Base-by-base conservation (phyloP, 352 stramenopile genomes). In the Phytophthora crassamura region DNA sequence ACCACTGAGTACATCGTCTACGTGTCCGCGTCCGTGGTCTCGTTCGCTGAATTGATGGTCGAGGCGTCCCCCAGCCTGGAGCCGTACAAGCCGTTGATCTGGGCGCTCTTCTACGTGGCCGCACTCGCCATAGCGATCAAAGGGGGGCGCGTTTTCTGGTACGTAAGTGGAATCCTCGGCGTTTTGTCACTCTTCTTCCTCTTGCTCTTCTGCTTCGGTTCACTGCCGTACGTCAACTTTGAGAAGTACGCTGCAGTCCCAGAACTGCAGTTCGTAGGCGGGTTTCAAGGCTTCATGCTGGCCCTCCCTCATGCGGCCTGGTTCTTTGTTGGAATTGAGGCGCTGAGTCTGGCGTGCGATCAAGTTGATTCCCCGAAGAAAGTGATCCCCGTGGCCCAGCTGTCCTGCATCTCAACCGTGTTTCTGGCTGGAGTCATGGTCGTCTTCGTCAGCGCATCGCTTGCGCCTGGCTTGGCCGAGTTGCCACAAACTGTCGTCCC, bases 251-350 rank as follows among this genome's bases (percentile, higher is more conserved):
- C 46, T 12, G 36, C 30, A 7, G 15, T 34, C 11, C 25, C 46
- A 8, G 28, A 59, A 2, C 8, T 47, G 2, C 25, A 47, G 1
- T 67, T 61, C 11, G 40, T 60, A 12, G 54, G 42, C 4, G 49
- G 36, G 6, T 64, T 72, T n/a, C 6, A 20, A 14, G 70, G 50
- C 3, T 77, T 80, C 50, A 64, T 72, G 50, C 47, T 59, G 16
- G 34, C 34, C 3, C 45, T 80, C 4, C 69, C 73, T 12, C 30
- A 69, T 14, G 68, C 58, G 6, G 54, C 56, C 3, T 77, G 76
- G 72, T 75, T 77, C 14, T 84, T 79, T 42, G 72, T 82, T 8
- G 72, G 72, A 0, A 64, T 80, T 15, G 76, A 86, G 42, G 43
- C 66, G 1, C 30, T 78, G 6, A 56, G 42, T 5, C 30, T 75